Evolutionary conservation across 1,139 yeast species (phyloP), one percentile per base, ranked within the genome.

Genomic region (Geotrichum bryndzae): DNA sequence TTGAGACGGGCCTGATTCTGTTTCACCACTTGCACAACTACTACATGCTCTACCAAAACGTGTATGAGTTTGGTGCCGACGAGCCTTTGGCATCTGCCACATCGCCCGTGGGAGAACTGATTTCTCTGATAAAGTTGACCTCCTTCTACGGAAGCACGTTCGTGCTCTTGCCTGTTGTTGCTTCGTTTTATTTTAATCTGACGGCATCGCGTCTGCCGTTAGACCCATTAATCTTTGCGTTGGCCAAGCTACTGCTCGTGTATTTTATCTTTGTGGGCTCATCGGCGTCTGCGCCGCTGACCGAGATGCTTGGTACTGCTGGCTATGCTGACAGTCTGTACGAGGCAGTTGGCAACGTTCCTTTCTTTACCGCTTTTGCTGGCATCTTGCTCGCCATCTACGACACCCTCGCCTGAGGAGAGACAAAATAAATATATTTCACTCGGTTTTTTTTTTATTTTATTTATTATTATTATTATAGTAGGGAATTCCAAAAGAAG

Each of bases 301-400:
- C 41, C 11, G 41, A 35, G 6, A 6, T 35, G 15, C 41, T 31
- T 8, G 48, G 23, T 23, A 11, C 38, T 48, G 38, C 51, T 7
- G 33, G 45, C 13, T 29, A 33, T n/a, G 23, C 54, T 23, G 22
- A n/a, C 48, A 54, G 22, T 35, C 50, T 56, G 25, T 13, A 50
- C 33, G 33, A 50, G 8, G 25, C 38, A 1, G 7, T 56, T 25
- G 58, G 58, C 13, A 56, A 51, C 15, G 23, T 56, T 25, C 58
- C 58, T 15, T 56, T 50, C 15, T 35, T 56, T n/a, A 25, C 50
- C 23, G 54, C 54, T 22, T 31, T 48, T 13, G 51, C 51, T 33
- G 58, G 58, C 13, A 51, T 56, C 29, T 11, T 56, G 31, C 50
- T 56, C 7, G 46, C 58, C 22, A 15, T 56, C 27, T 56, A 56